A percentile compares a stretch with the other conserved stretches of the same genome.
Evolutionary conservation across 1,139 yeast genomes (phyloP).

Genomic region (Lizanozyma gosingica): DNA sequence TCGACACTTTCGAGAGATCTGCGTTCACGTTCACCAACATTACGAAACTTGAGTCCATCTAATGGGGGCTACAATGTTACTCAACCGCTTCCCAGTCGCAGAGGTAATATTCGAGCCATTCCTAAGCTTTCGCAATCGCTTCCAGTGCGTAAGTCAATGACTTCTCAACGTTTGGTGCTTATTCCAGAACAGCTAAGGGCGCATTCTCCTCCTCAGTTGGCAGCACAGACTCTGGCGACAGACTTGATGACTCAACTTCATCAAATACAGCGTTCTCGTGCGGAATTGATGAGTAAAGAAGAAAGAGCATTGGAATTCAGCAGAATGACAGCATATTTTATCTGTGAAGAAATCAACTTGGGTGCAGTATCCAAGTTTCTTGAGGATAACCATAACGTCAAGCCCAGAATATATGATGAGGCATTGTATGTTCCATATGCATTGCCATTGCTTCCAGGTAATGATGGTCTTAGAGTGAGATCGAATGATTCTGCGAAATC

Average conservation of each 20-base stretch:
- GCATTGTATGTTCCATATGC: slow-evolving; percentile 86
- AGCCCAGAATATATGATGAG: slow-evolving; percentile 84
- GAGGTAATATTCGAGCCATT: slow-evolving; percentile 29
- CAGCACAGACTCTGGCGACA: slow-evolving; percentile 1
- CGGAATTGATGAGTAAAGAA: slow-evolving; percentile 63
- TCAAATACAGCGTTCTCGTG: slow-evolving; percentile 46
- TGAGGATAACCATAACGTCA: slow-evolving; percentile 63
- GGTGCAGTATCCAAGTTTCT: slow-evolving; percentile 57
- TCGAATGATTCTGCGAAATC: slow-evolving; percentile 66
- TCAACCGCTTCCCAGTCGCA: slow-evolving; percentile 2
- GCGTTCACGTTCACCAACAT: slow-evolving; percentile 3
- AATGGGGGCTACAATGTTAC: slow-evolving; percentile 6
- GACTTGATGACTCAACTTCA: slow-evolving; percentile 6
- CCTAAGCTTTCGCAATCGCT: slow-evolving; percentile 58
- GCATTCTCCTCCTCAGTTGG: slow-evolving; percentile 4
- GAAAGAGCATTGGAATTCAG: slow-evolving; percentile 62
- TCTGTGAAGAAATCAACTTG: slow-evolving; percentile 73
- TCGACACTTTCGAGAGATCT: slow-evolving; percentile 4
- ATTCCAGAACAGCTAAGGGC: slow-evolving; percentile 55
- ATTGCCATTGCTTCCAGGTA: slow-evolving; percentile 80
- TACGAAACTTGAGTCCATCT: slow-evolving; percentile 9
- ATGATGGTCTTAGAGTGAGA: slow-evolving; percentile 73
- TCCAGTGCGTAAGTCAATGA: slow-evolving; percentile 81
- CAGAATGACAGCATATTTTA: slow-evolving; percentile 83
- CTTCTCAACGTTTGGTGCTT: slow-evolving; percentile 75